A percentile compares a stretch with the other conserved stretches of the same genome.
Conservation (phyloP, 2,329 filamentous ascomycete species). For the Phaeophleospora eucalypticola region DNA sequence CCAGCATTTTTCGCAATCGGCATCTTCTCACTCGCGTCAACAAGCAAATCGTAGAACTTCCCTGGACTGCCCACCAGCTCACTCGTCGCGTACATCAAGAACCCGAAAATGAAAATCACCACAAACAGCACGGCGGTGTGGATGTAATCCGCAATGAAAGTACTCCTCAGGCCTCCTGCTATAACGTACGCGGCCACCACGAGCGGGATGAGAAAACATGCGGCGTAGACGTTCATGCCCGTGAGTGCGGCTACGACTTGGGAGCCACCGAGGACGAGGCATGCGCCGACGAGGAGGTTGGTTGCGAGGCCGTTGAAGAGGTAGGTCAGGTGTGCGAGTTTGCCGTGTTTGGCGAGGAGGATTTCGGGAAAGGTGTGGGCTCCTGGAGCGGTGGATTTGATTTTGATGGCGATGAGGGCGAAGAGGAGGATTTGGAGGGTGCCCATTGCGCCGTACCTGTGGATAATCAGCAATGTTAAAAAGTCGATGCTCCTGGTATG, state of each 20-base stretch:
- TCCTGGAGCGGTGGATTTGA: conserved; percentile 41
- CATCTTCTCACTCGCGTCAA: conserved; percentile 34
- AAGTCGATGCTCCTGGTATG: too few species aligned
- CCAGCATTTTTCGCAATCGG: conserved; percentile 37
- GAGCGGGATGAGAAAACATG: conserved; percentile 42
- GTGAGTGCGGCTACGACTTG: conserved; percentile 43
- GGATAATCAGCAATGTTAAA: too few species aligned
- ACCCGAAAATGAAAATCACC: conserved; percentile 44
- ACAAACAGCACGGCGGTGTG: conserved; percentile 43
- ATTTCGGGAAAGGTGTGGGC: conserved; percentile 42
- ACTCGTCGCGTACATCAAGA: conserved; percentile 39
- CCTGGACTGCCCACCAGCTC: conserved; percentile 38
- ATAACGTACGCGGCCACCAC: conserved; percentile 38
- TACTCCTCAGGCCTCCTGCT: conserved; percentile 39
- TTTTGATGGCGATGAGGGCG: conserved; percentile 41
- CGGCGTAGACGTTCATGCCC: conserved; percentile 45
- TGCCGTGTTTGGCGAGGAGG: conserved; percentile 37
- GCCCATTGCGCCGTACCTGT: conserved; percentile 43
- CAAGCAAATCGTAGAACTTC: conserved; percentile 39
- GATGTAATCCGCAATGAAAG: conserved; percentile 40
- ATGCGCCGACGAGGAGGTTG: conserved; percentile 42
- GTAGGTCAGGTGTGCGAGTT: conserved; percentile 26
- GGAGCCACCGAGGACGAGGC: conserved; percentile 44
- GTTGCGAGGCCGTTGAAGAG: conserved; percentile 41
- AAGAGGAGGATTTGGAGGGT: conserved; percentile 45